Evolutionary conservation across 2,329 filamentous ascomycete species (phyloP), one percentile per base, ranked within the genome.

Genomic region (Penicillium sp.): DNA sequence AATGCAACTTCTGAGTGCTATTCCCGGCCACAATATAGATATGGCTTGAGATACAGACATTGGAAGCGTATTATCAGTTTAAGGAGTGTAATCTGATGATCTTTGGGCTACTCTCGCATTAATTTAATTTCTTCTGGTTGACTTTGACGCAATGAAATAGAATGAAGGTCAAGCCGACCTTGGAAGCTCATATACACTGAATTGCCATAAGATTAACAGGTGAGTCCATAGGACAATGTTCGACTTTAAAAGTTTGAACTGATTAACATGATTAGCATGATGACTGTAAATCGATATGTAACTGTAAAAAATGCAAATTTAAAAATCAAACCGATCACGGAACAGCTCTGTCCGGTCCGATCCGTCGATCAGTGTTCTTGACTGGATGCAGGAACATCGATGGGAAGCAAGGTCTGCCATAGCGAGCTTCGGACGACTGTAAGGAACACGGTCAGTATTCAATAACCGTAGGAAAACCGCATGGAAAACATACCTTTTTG

Each of bases 351-450:
- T 66, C 62, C 8, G 59, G 54, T 1, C 63, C 66, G 45, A 65
- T 61, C n/a, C 50, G 43, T 21, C 50, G 31, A 1, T 60, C 60
- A 0, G 54, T 60, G 27, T 69, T 68, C 48, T 68, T 69, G 46
- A 68, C 54, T 1, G 63, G 55, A 52, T 68, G 66, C 11, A 69
- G 57, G 33, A 68, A 67, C 61, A 69, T 67, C 5, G 63, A 64
- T 4, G 65, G 66, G 39, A 65, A 68, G 29, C 66, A 68, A 59
- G 64, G 63, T 16, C 66, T 54, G 11, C 63, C 65, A 46, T 60
- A 65, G 9, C 44, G 51, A 46, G 49, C 37, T 48, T 67, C 62
- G 4, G 55, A 50, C 6, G 59, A 49, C 67, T 67, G 33, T 1
- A 56, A 23, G 25, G 9, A 19, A 37, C 27, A 50, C 19, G 4